These are phyloP conservation scores for Agrocybe pediades DNA, from an alignment of 768 basidiomycete genomes.

Conservation along the genomic window DNA sequence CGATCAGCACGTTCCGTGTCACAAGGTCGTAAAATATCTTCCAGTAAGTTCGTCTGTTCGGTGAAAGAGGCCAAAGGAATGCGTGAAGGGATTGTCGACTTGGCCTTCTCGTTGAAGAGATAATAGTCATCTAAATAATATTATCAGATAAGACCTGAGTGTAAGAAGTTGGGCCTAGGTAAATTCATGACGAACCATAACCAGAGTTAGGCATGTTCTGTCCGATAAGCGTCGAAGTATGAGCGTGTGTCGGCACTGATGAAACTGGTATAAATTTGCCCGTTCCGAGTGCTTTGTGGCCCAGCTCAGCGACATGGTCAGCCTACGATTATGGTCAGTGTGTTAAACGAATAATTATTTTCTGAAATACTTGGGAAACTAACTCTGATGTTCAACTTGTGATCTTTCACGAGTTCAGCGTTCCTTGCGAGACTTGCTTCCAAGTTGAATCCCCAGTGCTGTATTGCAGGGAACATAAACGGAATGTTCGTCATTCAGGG, in stretches of 20 bases:
- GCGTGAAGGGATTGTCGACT: constrained; percentile 45
- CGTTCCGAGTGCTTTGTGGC: constrained; percentile 49
- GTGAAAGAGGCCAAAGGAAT: constrained; percentile 44
- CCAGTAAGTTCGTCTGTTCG: constrained; percentile 45
- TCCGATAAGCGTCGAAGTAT: constrained; percentile 54
- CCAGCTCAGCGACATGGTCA: constrained; percentile 55
- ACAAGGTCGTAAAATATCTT: constrained; percentile 38
- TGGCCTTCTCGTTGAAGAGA: constrained; percentile 42
- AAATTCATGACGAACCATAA: constrained; percentile 56
- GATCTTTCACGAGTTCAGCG: constrained; percentile 54
- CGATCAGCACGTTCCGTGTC: constrained; percentile 30
- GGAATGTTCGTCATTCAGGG: background rate
- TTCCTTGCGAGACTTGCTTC: constrained; percentile 63
- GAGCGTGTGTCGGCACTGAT: constrained; percentile 50
- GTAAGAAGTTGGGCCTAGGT: background rate
- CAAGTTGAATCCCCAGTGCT: constrained; percentile 87
- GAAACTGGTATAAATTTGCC: constrained; percentile 50
- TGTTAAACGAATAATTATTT: background rate
- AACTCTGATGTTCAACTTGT: constrained; percentile 43
- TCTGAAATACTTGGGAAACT: background rate
- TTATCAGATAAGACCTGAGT: background rate
- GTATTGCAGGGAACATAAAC: background rate
- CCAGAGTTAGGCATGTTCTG: constrained; percentile 56
- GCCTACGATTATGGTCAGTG: constrained; percentile 37
- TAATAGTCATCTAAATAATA: constrained; percentile 64